These are phyloP conservation scores for Scheffersomyces cryptocercus DNA, from an alignment of 1,139 yeast genomes.

Conservation along the genomic window DNA sequence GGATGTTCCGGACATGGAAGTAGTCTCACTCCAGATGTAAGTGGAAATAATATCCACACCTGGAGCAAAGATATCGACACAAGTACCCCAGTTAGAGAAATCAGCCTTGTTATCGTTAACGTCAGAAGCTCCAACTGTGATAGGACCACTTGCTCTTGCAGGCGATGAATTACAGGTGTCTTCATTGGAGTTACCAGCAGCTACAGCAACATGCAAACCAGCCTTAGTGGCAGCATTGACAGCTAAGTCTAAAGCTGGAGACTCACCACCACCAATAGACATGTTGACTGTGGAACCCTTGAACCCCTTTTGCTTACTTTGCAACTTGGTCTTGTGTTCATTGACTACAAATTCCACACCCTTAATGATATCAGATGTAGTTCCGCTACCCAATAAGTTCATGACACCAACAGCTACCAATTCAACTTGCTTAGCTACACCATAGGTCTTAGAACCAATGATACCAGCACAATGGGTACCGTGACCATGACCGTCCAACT, in stretches of 20 bases:
- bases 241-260: conserved; percentile 44
- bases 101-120: conserved; percentile 38
- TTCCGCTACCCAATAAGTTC: conserved; percentile 41
- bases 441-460: conserved; percentile 43
- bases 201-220: conserved; percentile 45
- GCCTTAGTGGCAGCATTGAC: conserved; percentile 44
- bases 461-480: conserved; percentile 52
- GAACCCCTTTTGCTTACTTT: conserved; percentile 34
- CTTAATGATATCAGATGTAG: conserved; percentile 44
- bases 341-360: conserved; percentile 45
- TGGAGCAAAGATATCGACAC: conserved; percentile 49
- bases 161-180: conserved; percentile 48
- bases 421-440: conserved; percentile 44
- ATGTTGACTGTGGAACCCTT: conserved; percentile 48
- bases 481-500: conserved; percentile 41
- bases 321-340: conserved; percentile 33
- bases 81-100: conserved; percentile 46
- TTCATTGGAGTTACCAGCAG: conserved; percentile 47
- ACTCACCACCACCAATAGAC: conserved; percentile 46
- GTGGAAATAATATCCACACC: conserved; percentile 45
- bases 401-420: conserved; percentile 46
- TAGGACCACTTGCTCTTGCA: conserved; percentile 42
- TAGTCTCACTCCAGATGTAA: conserved; percentile 37
- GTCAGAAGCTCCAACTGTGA: conserved; percentile 47
- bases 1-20: conserved; percentile 43